These are phyloP conservation scores for Pseudogymnoascus verrucosus DNA, from an alignment of 2,329 filamentous ascomycete genomes.

Conservation along the genomic window DNA sequence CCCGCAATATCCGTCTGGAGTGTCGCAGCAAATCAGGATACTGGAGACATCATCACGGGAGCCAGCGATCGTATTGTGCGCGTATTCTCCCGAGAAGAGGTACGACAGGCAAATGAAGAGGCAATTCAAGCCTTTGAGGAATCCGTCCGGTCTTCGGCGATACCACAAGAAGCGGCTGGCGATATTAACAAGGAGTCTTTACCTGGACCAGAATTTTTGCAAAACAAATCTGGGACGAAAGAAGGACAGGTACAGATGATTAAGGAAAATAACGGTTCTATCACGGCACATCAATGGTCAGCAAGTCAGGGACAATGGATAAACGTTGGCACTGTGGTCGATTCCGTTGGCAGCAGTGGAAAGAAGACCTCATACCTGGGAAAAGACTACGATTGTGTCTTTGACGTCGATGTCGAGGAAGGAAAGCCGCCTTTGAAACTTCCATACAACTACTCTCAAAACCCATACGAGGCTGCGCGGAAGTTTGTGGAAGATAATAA, in stretches of 20 bases:
- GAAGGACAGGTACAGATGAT: slow-evolving; percentile 96
- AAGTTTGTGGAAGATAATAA: slow-evolving; percentile 89
- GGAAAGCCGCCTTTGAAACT: slow-evolving; percentile 87
- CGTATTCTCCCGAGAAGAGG: slow-evolving; percentile 67
- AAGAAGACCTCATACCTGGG: slow-evolving; percentile 70
- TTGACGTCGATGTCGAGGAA: slow-evolving; percentile 93
- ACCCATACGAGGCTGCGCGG: slow-evolving; percentile 83
- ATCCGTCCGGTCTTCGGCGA: slow-evolving; percentile 72
- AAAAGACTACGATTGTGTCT: slow-evolving; percentile 91
- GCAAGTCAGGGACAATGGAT: slow-evolving; percentile 61
- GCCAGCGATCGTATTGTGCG: slow-evolving; percentile 82
- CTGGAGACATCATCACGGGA: slow-evolving; percentile 87
- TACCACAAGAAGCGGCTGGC: slow-evolving; percentile 77
- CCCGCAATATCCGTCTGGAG: slow-evolving; percentile 95
- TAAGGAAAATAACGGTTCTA: slow-evolving; percentile 67
- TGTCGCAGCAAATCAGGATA: slow-evolving; percentile 73
- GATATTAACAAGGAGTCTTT: slow-evolving; percentile 87
- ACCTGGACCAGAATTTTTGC: slow-evolving; percentile 79
- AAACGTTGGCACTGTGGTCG: slow-evolving; percentile 88
- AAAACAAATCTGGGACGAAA: slow-evolving; percentile 77
- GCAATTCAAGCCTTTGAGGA: slow-evolving; percentile 70
- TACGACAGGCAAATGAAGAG: slow-evolving; percentile 61
- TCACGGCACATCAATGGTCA: slow-evolving; percentile 88
- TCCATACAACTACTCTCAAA: slow-evolving; percentile 88
- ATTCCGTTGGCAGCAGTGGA: slow-evolving; percentile 74